Evolutionary conservation across 257 asterid species (phyloP), one percentile per base, ranked within the genome.

Genomic region (Nicotiana otophora): DNA sequence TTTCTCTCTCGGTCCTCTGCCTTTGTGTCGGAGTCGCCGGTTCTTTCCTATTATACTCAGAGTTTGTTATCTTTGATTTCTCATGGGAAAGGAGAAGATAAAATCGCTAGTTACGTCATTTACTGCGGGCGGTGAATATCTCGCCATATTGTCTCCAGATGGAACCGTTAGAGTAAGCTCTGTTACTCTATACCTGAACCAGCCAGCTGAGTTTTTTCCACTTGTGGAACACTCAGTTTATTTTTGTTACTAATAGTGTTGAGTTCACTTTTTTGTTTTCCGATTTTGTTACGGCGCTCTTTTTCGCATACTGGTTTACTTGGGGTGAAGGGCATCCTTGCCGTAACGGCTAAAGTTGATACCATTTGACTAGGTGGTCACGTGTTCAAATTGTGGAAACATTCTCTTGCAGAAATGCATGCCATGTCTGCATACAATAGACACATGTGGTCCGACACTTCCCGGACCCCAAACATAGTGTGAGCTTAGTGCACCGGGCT

Each of bases 11-110:
- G 10, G 30, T 68, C 23, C 10, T 57, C 62, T 17, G 8, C 62
- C 62, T 57, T 26, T n/a, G 5, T 4, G 30, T 5, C 60, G 7
- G n/a, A 4, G 10, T 72, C 60, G 77, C 78, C 34, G 48, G 60
- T 72, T 42, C 34, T 55, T 70, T 39, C 2, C 77, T 5, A 1
- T 39, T 39, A n/a, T 11, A n/a, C 78, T 69, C 78, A 39, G 10
- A 4, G 23, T 23, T 23, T 72, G 36, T 46, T 46, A 23, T 1
- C 36, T 11, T 12, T 72, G 36, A 39, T 39, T 46, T 20, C 1
- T 46, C 46, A 87, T 87, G 89, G 82, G 75, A 33, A 87, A 63
- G 79, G 83, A 66, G 83, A 86, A 82, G 70, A 78, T 82, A 10
- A 87, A 82, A 42, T 68, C 87, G 58, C 36, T 82, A 42, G 42